Base-by-base conservation (phyloP, 306 rosid species). In the Vigna unguiculata region DNA sequence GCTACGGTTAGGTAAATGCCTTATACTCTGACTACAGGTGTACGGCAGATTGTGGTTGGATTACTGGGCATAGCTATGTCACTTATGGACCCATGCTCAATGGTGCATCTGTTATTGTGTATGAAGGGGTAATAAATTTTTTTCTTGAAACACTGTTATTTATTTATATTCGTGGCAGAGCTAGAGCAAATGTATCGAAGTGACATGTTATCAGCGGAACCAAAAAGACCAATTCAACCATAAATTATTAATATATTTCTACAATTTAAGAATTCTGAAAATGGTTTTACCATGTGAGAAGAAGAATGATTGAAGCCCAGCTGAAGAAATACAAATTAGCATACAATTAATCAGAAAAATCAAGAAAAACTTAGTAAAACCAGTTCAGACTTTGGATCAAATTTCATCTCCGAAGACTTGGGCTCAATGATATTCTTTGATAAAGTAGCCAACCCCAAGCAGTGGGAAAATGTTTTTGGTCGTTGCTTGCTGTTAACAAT, bases 21-120 rank as follows among this genome's bases (percentile, higher is more conserved):
- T 73, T 36, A 72, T 68, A 11, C 49, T 64, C 77, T 79, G 75
- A 72, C 72, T 77, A 51, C 63, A 96, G 99, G 98, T 96, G 99
- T 84, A 89, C 98, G 41, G 99, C 99, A 77, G 99, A 96, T 78
- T 96, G 99, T 89, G 99, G 99, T 83, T 96, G 99, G 99, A 91
- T 96, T 76, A 96, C 98, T 21, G 99, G 99, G 82, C 99, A 96
- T 83, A 95, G 99, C 86, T 95, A 95, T 79, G 98, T 95, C 77
- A 87, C 98, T 61, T 95, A 95, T 69, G 99, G 99, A 82, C 99
- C 97, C 41, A 75, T 95, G 81, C 92, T 95, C 76, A 95, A 95
- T 85, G 99, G 97, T 78, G 88, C 99, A 70, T 79, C 88, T 70
- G 81, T 66, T 70, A 43, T 92, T 54, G 82, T 95, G 81, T 92